Base-by-base conservation (phyloP, 371 early-diverging fungal species). In the Apophysomyces trapeziformis region DNA sequence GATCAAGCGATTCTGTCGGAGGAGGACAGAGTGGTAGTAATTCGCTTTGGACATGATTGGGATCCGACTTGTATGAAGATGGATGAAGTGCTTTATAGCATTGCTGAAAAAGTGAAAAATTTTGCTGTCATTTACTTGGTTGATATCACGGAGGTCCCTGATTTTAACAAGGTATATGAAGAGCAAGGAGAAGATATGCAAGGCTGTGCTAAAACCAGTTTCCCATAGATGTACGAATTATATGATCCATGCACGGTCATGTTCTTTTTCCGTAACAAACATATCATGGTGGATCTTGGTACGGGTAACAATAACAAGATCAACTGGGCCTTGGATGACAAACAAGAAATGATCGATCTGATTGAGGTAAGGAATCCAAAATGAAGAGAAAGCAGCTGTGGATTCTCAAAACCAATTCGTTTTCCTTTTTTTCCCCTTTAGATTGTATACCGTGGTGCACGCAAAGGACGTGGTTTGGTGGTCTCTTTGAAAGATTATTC, bases 281-380 rank as follows among this genome's bases (percentile, higher is more conserved):
- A 97, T 68, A 98, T 98, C 66, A 95, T 96, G 97, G 88, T 99
- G 16, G 99, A 99, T 88, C 76, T 97, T 67, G 99, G 99, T 13
- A 99, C 99, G 0, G 99, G 99, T 67, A 96, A 99, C 76, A 99
- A 99, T 84, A 99, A 99, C 84, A 99, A 99, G 82, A 93, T 99
- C 72, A 95, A 96, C 71, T 97, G 98, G 98, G 90, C 97, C 2
- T 76, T 99, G 56, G 95, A 93, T 61, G 90, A 90, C 65, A 89
- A 92, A 59, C 93, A 95, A 77, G 95, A 95, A 68, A 78, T 95
- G 78, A 94, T 95, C 62, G 95, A 95, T 67, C 75, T 95, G 63
- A 80, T 93, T 12, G 98, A 99, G 73, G 84, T 83, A 74, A 61
- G 32, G 26, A 26, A 26, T 26, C 26, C 26, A 26, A 26, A 26